Base-by-base conservation (phyloP, 2,329 filamentous ascomycete species). In the Cladosporium sphaerospermum region DNA sequence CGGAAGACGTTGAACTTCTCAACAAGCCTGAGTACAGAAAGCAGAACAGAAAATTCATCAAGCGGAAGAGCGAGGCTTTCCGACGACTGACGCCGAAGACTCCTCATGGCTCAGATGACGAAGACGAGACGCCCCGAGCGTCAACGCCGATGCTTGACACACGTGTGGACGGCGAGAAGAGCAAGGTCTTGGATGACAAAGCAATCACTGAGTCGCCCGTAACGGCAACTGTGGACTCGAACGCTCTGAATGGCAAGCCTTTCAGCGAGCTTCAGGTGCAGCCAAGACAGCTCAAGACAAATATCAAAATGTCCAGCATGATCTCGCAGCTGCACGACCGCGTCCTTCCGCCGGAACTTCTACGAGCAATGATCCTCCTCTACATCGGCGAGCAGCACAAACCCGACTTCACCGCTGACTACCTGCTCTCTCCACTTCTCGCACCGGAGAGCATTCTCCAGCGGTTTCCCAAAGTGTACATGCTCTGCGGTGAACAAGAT, bases 311-410 rank as follows among this genome's bases (percentile, higher is more conserved):
- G 67, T 91, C 89, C 0, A 92, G 86, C n/a, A 95, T 96, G 83
- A 95, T 99, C 34, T 96, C 92, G 0, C 97, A 97, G 71, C 95
- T 96, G 70, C 93, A 95, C 68, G 93, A 99, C 69, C 86, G 93
- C 28, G 88, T 99, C 28, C 78, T 99, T 11, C 92, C 89, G 0
- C 92, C 93, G 0, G 93, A 99, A 70, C 96, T 97, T 89, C 96
- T 97, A 86, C 87, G 93, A 32, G 89, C 91, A 58, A 97, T 99
- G 91, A 96, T 99, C 59, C 95, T 99, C 59, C 78, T 99, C 3
- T 99, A 99, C 68, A 88, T 99, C 52, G 93, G 93, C 0, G 90
- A 91, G 0, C 88, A 96, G 67, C 89, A 93, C 68, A 85, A 91
- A 1, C 93, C 93, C 0, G 90, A 97, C 67, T 97, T 99, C 69